Conservation (phyloP, 805 yeast genomes). For the Monosporozyma aquatica region DNA sequence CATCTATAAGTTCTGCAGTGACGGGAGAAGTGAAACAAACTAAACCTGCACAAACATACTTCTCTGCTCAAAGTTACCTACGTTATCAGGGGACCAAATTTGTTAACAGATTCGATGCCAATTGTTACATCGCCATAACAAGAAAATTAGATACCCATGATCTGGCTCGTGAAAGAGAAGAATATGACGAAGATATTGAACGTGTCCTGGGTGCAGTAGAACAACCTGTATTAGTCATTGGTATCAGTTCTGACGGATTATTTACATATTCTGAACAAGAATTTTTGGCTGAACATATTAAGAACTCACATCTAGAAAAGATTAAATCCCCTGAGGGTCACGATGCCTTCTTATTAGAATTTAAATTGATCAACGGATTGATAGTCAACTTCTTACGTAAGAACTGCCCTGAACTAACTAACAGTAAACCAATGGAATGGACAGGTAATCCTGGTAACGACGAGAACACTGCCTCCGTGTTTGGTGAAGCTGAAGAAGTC, state of each 20-base stretch:
- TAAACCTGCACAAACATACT: conserved; percentile 45
- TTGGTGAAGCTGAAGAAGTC: conserved; percentile 92
- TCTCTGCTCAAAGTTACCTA: conserved; percentile 91
- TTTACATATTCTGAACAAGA: conserved; percentile 91
- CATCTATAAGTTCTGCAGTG: conserved; percentile 20
- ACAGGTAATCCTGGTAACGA: conserved; percentile 33
- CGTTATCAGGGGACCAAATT: conserved; percentile 93
- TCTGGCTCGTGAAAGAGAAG: conserved; percentile 63
- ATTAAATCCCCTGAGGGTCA: conserved; percentile 94
- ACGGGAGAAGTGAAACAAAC: conserved; percentile 18
- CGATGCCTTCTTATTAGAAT: conserved; percentile 90
- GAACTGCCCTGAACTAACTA: conserved; percentile 52
- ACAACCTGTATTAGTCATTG: conserved; percentile 78
- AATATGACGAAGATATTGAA: conserved; percentile 29
- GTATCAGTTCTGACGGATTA: conserved; percentile 85
- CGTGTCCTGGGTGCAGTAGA: conserved; percentile 49
- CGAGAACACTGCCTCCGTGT: conserved; percentile 50
- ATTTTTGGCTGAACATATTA: conserved; percentile 64
- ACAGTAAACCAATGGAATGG: conserved; percentile 32
- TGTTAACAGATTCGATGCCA: conserved; percentile 85
- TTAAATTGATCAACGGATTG: conserved; percentile 65
- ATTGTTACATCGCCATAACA: conserved; percentile 89
- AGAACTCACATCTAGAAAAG: conserved; percentile 56
- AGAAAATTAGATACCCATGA: conserved; percentile 94
- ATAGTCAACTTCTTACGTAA: conserved; percentile 56